Evolutionary conservation across 352 stramenopile species (phyloP).

Genomic region (Globisporangium nodosum): DNA sequence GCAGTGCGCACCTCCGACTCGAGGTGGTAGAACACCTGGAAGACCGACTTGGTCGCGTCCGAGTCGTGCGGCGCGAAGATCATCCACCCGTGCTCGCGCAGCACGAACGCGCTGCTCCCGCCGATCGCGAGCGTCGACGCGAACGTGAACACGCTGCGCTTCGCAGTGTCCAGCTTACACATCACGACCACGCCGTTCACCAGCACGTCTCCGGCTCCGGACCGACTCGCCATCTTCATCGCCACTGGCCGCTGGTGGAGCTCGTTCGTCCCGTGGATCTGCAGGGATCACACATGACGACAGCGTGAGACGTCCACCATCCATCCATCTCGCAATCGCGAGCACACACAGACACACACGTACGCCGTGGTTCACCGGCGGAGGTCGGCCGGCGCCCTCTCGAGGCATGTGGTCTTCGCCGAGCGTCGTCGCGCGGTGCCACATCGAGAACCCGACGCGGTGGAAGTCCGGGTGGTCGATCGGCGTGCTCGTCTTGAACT

Average conservation of each 20-base stretch:
- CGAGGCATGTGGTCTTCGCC: not conserved
- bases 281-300: not conserved
- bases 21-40: conserved; percentile 10
- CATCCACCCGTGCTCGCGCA: conserved; percentile 12
- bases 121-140: conserved; percentile 7
- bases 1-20: not conserved
- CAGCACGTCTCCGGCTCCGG: not conserved
- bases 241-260: not conserved
- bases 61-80: conserved; percentile 4
- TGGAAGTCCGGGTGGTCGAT: conserved; percentile 7
- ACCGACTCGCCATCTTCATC: conserved; percentile 2
- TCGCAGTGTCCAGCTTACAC: conserved; percentile 4
- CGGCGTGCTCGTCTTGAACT: conserved; percentile 12
- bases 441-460: conserved; percentile 3
- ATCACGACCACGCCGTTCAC: conserved; percentile 7
- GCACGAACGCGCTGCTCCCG: conserved; percentile 1
- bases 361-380: not conserved
- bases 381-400: not conserved
- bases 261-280: not conserved
- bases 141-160: conserved; percentile 10
- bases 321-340: no score
- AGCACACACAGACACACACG: not conserved
- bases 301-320: no score
- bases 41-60: not conserved
- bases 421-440: not conserved